phyloP scores from a whole-genome alignment of 1,284 basidiomycete species.

The Wallemia mellicola region DNA sequence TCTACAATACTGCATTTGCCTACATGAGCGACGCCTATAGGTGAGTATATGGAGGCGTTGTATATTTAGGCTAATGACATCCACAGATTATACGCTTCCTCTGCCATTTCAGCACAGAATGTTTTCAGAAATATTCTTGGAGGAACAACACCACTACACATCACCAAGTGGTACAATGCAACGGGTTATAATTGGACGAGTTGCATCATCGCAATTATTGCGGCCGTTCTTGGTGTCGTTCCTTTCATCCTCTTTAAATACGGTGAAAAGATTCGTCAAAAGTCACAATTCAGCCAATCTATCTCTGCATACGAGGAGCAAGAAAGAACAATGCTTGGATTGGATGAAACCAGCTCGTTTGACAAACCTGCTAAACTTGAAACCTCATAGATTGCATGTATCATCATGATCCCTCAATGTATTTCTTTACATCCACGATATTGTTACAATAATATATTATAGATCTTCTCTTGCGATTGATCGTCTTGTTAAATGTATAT shows the following conservation, averaged over 20 bases:
- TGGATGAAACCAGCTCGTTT: background rate
- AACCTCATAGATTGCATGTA: too few relatives aligned
- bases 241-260: constrained; percentile 4
- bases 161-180: background rate
- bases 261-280: constrained; percentile 1
- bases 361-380: too few relatives aligned
- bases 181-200: background rate
- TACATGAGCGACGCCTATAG: background rate
- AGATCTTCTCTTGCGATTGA: background rate
- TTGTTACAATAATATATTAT: too few relatives aligned
- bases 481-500: background rate
- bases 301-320: background rate
- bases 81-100: background rate
- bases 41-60: too few relatives aligned
- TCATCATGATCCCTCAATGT: too few relatives aligned
- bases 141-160: background rate
- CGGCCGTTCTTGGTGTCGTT: constrained; percentile 3
- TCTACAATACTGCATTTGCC: background rate
- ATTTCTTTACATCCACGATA: too few relatives aligned
- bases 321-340: background rate
- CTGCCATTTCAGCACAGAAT: background rate
- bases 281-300: background rate
- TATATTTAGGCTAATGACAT: too few relatives aligned
- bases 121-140: background rate
- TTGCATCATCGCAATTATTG: background rate